phyloP scores from a whole-genome alignment of 169 alveolate genomes.

The Eimeria maxima region DNA sequence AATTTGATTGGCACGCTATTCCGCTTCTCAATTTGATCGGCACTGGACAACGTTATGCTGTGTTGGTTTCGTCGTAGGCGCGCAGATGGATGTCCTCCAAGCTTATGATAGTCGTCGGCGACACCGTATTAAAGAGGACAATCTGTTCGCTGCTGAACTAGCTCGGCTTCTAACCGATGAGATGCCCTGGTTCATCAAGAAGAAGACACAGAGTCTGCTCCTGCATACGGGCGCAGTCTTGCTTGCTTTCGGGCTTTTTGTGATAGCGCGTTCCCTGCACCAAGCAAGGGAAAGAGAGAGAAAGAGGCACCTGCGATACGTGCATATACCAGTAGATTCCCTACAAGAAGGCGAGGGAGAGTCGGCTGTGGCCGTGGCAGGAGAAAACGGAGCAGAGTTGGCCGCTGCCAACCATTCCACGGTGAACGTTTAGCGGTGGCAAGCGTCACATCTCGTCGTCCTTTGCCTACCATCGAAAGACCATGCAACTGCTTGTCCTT shows the following conservation, averaged over 20 bases:
- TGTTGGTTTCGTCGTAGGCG: neutral
- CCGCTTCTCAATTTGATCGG: neutral
- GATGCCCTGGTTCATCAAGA: neutral
- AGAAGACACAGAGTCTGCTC: neutral
- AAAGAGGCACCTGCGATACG: neutral
- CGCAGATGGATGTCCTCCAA: neutral
- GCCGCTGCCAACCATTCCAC: neutral
- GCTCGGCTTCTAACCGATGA: neutral
- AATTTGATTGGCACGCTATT: neutral
- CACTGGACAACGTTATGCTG: neutral
- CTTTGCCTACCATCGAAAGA: neutral
- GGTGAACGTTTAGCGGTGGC: neutral
- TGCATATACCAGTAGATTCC: neutral
- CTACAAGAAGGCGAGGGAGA: neutral
- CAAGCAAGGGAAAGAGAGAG: neutral
- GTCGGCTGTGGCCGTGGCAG: conserved; percentile 3
- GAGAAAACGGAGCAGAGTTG: neutral
- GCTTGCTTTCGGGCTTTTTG: neutral
- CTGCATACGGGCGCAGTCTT: neutral
- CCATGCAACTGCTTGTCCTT: neutral
- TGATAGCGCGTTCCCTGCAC: neutral
- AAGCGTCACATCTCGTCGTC: neutral
- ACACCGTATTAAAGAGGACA: neutral
- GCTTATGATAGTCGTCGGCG: neutral
- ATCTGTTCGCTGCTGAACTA: neutral